A percentile compares a stretch with the other conserved stretches of the same genome.
Evolutionary conservation across 176 grass and related monocot species (phyloP).

Genomic region (Otatea glauca): DNA sequence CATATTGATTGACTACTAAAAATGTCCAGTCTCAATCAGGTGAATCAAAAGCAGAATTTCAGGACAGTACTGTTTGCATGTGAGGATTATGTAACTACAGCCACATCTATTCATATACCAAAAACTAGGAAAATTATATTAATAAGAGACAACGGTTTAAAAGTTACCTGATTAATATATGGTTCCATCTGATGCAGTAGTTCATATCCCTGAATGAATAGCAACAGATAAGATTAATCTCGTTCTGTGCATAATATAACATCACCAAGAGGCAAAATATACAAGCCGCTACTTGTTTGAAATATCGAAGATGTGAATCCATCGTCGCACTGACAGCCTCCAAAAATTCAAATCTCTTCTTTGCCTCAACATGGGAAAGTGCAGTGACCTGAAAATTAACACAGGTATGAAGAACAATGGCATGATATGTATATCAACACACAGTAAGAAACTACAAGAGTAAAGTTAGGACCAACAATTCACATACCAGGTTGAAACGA

Average conservation of each 20-base stretch:
- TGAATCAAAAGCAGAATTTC: constrained; percentile 10
- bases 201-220: constrained; percentile 86
- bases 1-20: not conserved
- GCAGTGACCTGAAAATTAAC: constrained; percentile 75
- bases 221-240: constrained; percentile 45
- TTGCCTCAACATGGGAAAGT: constrained; percentile 89
- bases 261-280: constrained; percentile 33
- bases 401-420: constrained; percentile 15
- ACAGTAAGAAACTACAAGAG: not conserved
- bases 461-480: constrained; percentile 10
- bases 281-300: constrained; percentile 82
- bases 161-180: constrained; percentile 93
- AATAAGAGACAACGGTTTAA: constrained; percentile 19
- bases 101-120: constrained; percentile 24
- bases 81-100: not conserved
- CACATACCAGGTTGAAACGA: constrained; percentile 93
- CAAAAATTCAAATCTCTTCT: constrained; percentile 99
- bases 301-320: constrained; percentile 98
- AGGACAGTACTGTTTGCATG: not conserved
- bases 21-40: constrained; percentile 10
- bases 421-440: constrained; percentile 31
- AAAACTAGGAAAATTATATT: constrained; percentile 21
- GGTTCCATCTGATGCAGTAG: constrained; percentile 93
- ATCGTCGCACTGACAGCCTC: constrained; percentile 94
- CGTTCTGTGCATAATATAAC: constrained; percentile 40